These are phyloP conservation scores for Cantharellus anzutake DNA, from an alignment of 768 basidiomycete genomes.

Conservation along the genomic window DNA sequence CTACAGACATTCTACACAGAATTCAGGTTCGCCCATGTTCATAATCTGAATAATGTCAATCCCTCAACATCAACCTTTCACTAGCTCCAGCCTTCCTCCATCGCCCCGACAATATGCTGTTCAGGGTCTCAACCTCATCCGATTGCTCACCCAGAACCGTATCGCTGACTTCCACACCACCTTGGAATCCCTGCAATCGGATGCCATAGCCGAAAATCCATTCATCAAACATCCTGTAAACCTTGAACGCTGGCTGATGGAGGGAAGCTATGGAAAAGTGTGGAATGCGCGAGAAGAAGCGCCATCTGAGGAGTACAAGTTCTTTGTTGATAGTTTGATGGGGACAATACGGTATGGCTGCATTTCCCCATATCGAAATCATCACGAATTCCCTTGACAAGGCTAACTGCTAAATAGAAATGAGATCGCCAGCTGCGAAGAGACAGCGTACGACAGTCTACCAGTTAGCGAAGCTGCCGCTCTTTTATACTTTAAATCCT, in stretches of 20 bases:
- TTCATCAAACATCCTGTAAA: slow-evolving; percentile 76
- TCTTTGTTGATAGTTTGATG: slow-evolving; percentile 86
- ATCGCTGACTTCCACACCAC: slow-evolving; percentile 97
- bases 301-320: slow-evolving; percentile 85
- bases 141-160: slow-evolving; percentile 84
- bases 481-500: slow-evolving; percentile 75
- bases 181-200: slow-evolving; percentile 66
- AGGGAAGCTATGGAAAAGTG: slow-evolving; percentile 93
- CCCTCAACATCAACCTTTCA: slow-evolving; percentile 3
- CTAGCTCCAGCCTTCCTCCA: slow-evolving; percentile 50
- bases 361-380: not conserved
- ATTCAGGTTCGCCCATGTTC: slow-evolving; percentile 31
- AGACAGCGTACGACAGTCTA: slow-evolving; percentile 79
- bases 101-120: slow-evolving; percentile 79
- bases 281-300: slow-evolving; percentile 90
- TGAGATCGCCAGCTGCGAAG: slow-evolving; percentile 95
- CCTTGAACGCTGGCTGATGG: slow-evolving; percentile 95
- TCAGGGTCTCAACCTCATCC: slow-evolving; percentile 85
- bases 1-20: slow-evolving; percentile 80
- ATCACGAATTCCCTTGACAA: not conserved
- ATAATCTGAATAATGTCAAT: not conserved
- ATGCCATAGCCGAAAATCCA: slow-evolving; percentile 27
- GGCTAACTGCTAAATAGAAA: slow-evolving; percentile 31
- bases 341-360: slow-evolving; percentile 65
- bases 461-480: slow-evolving; percentile 81